Conservation (phyloP, 2,329 filamentous ascomycete species). For the Plenodomus lindquistii region DNA sequence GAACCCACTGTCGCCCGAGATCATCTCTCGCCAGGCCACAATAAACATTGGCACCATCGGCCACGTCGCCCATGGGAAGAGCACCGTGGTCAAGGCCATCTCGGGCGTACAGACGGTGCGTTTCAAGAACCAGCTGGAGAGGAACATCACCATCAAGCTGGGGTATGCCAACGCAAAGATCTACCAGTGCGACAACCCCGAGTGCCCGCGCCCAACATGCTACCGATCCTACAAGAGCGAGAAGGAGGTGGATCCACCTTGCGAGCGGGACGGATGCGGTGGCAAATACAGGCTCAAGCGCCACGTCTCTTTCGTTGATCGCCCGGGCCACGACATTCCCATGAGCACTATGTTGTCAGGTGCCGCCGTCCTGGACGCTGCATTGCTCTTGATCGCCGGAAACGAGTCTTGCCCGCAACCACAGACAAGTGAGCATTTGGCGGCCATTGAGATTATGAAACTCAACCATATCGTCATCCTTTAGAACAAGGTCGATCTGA, state of each 20-base stretch:
- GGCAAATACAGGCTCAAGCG: slow-evolving; percentile 83
- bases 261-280: slow-evolving; percentile 87
- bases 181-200: slow-evolving; percentile 93
- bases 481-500: slow-evolving; percentile 99
- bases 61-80: slow-evolving; percentile 98
- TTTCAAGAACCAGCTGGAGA: slow-evolving; percentile 99
- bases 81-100: slow-evolving; percentile 98
- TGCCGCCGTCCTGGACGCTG: slow-evolving; percentile 98
- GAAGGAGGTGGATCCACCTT: slow-evolving; percentile 96
- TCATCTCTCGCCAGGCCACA: slow-evolving; percentile 95
- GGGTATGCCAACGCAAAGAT: slow-evolving; percentile 99
- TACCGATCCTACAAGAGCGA: slow-evolving; percentile 98
- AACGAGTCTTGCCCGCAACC: slow-evolving; percentile 99
- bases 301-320: slow-evolving; percentile 82
- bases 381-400: slow-evolving; percentile 91
- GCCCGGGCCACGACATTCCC: slow-evolving; percentile 99
- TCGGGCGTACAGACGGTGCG: slow-evolving; percentile 98
- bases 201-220: slow-evolving; percentile 92
- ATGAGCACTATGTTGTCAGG: slow-evolving; percentile 99
- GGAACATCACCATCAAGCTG: slow-evolving; percentile 99
- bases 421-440: slow-evolving; percentile 97
- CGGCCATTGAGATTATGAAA: slow-evolving; percentile 99
- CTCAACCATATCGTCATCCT: slow-evolving; percentile 99
- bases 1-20: slow-evolving; percentile 88
- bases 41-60: slow-evolving; percentile 99